Base-by-base conservation (phyloP, 2,329 filamentous ascomycete species). In the Pseudovirgaria hyperparasitica region DNA sequence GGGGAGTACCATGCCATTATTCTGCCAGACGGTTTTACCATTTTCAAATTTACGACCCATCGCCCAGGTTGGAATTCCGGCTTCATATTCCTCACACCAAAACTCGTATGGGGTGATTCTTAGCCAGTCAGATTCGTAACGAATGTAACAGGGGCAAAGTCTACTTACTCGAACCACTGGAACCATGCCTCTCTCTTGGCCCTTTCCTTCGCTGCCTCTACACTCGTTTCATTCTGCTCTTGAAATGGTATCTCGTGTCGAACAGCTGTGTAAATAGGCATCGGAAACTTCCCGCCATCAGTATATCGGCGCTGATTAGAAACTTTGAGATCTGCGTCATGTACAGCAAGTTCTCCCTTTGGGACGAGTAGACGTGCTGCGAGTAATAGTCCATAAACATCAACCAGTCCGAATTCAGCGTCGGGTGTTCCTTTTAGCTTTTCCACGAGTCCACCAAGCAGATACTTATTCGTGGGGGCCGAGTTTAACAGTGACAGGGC, bases 241-340 rank as follows among this genome's bases (percentile, higher is more conserved):
- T 73, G 52, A 6, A 76, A 60, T 0, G 87, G 90, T 14, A 98
- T 96, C 51, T 98, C 90, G 45, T 98, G 90, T 6, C 90, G 74
- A 1, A 98, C 87, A 1, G 84, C 84, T 1, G 87, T 92, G 45
- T 98, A 98, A 26, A 98, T 94, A 0, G 90, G 90, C 40, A 98
- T 59, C 1, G 90, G 90, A 32, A 87, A 71, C 23, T 79, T 70
- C 2, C 90, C 90, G 33, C 77, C 68, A 27, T 81, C 71, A 12
- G 92, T 65, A 39, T 78, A 84, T 10, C 70, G 65, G 30, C 75
- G 66, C 52, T 98, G 90, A 41, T 82, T 87, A 0, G 87, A 96
- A 9, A 98, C 60, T 48, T 96, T 96, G 40, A 94, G 76, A 51
- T 96, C 86, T 32, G 64, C 60, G 19, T 80, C 72, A 30, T 80